Conservation (phyloP, 176 grass and related monocot genomes). For the Oryza punctata region DNA sequence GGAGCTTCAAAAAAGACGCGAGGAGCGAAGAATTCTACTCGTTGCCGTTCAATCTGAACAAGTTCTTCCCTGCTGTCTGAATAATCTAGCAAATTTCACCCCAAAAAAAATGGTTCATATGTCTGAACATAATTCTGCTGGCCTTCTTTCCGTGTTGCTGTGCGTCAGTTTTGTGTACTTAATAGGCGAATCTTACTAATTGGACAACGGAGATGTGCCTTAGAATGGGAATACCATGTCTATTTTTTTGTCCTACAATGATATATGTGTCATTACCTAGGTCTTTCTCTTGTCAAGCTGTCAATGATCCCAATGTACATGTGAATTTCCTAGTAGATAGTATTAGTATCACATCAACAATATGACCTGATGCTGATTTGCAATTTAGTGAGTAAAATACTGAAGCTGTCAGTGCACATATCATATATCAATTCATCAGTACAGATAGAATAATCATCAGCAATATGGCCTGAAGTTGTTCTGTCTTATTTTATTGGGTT, state of each 20-base stretch:
- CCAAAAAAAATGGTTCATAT: not conserved
- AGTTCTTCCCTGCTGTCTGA: conserved; percentile 76
- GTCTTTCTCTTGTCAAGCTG: conserved; percentile 1
- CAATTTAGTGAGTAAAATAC: not conserved
- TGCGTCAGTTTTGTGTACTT: conserved; percentile 46
- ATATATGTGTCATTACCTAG: conserved; percentile 4
- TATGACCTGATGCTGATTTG: conserved; percentile 8
- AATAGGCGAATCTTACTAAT: not conserved
- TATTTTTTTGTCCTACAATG: not conserved
- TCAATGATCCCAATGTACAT: conserved; percentile 3
- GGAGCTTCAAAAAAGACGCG: conserved; percentile 66
- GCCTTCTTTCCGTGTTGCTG: conserved; percentile 13
- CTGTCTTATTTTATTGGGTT: not conserved
- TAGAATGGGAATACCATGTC: not conserved
- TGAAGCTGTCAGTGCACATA: conserved; percentile 9
- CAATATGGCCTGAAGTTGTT: not conserved
- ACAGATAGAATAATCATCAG: not conserved
- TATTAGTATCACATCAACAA: not conserved
- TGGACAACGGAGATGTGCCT: conserved; percentile 10
- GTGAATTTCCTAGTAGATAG: not conserved
- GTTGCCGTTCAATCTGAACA: conserved; percentile 82
- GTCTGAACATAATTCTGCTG: conserved; percentile 25
- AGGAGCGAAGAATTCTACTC: conserved; percentile 90
- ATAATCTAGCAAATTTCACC: conserved; percentile 18
- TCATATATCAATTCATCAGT: not conserved